phyloP scores from a whole-genome alignment of 1,139 yeast genomes.

The Nadsonia commutata region DNA sequence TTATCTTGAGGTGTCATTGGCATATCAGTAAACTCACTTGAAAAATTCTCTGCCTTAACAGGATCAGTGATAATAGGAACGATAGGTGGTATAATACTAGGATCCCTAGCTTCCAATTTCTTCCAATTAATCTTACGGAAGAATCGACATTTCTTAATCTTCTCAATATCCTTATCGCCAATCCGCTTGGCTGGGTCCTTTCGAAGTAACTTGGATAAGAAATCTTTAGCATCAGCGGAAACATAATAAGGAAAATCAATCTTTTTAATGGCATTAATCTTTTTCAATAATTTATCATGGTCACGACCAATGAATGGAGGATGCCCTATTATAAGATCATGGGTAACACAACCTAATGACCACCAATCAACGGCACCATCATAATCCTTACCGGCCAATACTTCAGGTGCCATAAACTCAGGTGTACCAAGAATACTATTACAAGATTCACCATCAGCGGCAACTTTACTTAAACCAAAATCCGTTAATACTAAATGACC shows the following conservation, averaged over 20 bases:
- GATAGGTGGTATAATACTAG: constrained; percentile 54
- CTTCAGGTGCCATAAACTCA: constrained; percentile 95
- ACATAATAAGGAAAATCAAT: constrained; percentile 70
- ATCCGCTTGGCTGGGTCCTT: constrained; percentile 65
- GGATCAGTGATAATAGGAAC: constrained; percentile 78
- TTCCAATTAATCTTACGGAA: constrained; percentile 72
- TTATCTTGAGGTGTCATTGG: constrained; percentile 21
- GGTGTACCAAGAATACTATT: constrained; percentile 86
- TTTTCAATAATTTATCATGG: constrained; percentile 67
- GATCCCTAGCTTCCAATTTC: constrained; percentile 35
- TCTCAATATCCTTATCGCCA: constrained; percentile 52
- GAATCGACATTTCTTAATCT: constrained; percentile 55
- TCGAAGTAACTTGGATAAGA: constrained; percentile 55
- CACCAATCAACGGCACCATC: constrained; percentile 92
- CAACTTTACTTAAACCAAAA: constrained; percentile 78
- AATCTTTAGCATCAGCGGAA: constrained; percentile 73
- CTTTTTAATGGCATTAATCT: constrained; percentile 55
- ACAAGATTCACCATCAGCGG: constrained; percentile 36
- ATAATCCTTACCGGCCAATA: constrained; percentile 70
- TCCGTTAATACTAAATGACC: constrained; percentile 84
- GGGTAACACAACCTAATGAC: constrained; percentile 85
- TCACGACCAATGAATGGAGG: constrained; percentile 93
- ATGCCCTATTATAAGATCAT: constrained; percentile 74
- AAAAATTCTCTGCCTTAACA: constrained; percentile 81
- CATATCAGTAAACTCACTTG: constrained; percentile 77